A percentile compares a stretch with the other conserved stretches of the same genome.
phyloP scores from a whole-genome alignment of 208 protist species.

The Crithidia expoeki region DNA sequence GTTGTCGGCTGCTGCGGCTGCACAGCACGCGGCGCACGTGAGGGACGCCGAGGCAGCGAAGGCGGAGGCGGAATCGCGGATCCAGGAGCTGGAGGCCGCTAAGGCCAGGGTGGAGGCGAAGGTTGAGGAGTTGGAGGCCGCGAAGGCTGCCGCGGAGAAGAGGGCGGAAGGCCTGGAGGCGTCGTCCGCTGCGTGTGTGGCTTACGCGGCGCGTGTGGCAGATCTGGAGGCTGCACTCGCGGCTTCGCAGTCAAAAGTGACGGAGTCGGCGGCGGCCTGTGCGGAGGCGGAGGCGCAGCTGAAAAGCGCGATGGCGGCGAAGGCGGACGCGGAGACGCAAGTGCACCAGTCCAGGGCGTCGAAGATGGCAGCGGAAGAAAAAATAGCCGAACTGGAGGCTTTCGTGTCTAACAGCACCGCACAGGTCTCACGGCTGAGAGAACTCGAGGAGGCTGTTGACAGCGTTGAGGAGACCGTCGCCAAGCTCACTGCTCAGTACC shows the following conservation, averaged over 20 bases:
- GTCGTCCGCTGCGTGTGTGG: too few relatives aligned
- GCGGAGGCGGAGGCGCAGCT: conserved; percentile 1
- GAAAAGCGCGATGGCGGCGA: too few relatives aligned
- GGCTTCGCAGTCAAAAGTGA: neutral
- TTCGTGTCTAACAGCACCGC: neutral
- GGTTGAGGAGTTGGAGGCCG: neutral
- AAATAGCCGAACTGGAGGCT: conserved; percentile 17
- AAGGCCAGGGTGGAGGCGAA: neutral
- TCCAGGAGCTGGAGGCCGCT: neutral
- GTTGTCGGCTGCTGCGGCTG: neutral
- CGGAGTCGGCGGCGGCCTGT: conserved; percentile 3
- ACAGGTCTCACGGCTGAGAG: neutral
- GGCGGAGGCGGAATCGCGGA: neutral
- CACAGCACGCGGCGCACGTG: neutral
- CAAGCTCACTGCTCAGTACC: neutral
- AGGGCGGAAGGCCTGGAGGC: neutral
- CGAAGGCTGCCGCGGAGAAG: neutral
- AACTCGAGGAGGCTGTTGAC: conserved; percentile 2
- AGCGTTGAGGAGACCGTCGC: neutral
- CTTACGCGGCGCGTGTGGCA: neutral
- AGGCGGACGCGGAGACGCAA: neutral
- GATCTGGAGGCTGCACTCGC: neutral
- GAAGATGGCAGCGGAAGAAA: neutral
- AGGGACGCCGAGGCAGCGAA: conserved; percentile 1
- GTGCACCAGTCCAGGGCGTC: conserved; percentile 4